Conservation (phyloP, 805 yeast genomes). For the Candida golubevii region DNA sequence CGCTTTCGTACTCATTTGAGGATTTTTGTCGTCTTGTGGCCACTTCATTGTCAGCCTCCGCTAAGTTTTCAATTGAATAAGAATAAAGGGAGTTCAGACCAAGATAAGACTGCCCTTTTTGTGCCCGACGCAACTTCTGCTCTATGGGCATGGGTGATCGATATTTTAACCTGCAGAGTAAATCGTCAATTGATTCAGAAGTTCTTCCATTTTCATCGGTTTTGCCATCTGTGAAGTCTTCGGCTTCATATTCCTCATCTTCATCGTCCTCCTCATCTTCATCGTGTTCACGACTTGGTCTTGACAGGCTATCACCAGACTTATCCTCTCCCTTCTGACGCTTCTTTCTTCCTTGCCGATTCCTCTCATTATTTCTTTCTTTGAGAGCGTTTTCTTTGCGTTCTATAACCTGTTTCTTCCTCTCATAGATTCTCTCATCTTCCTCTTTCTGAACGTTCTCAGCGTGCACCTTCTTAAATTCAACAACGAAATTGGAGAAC, state of each 20-base stretch:
- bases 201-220: conserved; percentile 7
- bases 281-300: not conserved
- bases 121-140: conserved; percentile 3
- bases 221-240: conserved; percentile 7
- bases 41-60: conserved; percentile 1
- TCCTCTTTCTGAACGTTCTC: conserved; percentile 82
- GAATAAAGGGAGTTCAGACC: conserved; percentile 5
- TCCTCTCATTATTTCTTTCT: conserved; percentile 1
- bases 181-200: conserved; percentile 16
- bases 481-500: conserved; percentile 72
- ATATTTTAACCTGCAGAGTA: conserved; percentile 14
- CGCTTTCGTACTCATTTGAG: conserved; percentile 32
- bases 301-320: not conserved
- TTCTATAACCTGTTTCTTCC: conserved; percentile 32
- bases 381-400: conserved; percentile 15
- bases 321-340: conserved; percentile 6
- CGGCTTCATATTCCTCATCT: conserved; percentile 11
- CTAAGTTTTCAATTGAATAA: conserved; percentile 4
- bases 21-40: conserved; percentile 5
- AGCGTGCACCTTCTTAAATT: conserved; percentile 72
- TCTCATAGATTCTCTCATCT: conserved; percentile 50
- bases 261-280: conserved; percentile 17
- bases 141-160: conserved; percentile 3
- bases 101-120: conserved; percentile 2
- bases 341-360: conserved; percentile 5